Evolutionary conservation across 805 yeast genomes (phyloP).

Genomic region (Saccharomycopsis fibuligera): DNA sequence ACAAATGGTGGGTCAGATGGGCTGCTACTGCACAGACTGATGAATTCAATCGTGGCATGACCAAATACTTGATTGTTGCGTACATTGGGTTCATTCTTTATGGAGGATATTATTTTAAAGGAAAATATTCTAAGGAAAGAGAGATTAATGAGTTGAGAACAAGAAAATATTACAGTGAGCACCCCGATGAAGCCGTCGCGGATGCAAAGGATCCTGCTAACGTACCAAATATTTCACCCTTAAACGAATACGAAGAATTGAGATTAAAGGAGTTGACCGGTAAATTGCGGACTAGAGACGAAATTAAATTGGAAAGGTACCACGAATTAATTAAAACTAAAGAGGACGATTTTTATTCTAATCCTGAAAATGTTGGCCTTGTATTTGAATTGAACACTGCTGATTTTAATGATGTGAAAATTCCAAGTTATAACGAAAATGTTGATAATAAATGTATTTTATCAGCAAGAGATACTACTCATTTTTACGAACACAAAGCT

Average conservation of each 20-base stretch:
- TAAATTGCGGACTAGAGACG: slow-evolving; percentile 57
- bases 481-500: slow-evolving; percentile 72
- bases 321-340: slow-evolving; percentile 41
- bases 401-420: slow-evolving; percentile 15
- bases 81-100: slow-evolving; percentile 50
- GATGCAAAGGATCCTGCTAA: slow-evolving; percentile 15
- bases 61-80: slow-evolving; percentile 56
- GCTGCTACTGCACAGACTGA: slow-evolving; percentile 49
- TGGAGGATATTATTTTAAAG: slow-evolving; percentile 61
- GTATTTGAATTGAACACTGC: slow-evolving; percentile 22
- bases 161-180: slow-evolving; percentile 32
- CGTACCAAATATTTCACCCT: slow-evolving; percentile 26
- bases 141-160: slow-evolving; percentile 40
- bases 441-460: slow-evolving; percentile 34
- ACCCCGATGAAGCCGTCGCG: slow-evolving; percentile 13
- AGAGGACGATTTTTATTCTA: slow-evolving; percentile 16
- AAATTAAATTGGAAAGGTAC: slow-evolving; percentile 52
- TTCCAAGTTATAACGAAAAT: slow-evolving; percentile 20
- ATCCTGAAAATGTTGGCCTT: slow-evolving; percentile 28
- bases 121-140: slow-evolving; percentile 56
- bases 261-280: slow-evolving; percentile 57
- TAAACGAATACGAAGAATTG: slow-evolving; percentile 59
- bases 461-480: slow-evolving; percentile 75
- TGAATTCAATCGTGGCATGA: slow-evolving; percentile 55
- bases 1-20: slow-evolving; percentile 37